A percentile compares a stretch with the other conserved stretches of the same genome.
Conservation (phyloP, 2,329 filamentous ascomycete species). For the Xylariaceae sp. region DNA sequence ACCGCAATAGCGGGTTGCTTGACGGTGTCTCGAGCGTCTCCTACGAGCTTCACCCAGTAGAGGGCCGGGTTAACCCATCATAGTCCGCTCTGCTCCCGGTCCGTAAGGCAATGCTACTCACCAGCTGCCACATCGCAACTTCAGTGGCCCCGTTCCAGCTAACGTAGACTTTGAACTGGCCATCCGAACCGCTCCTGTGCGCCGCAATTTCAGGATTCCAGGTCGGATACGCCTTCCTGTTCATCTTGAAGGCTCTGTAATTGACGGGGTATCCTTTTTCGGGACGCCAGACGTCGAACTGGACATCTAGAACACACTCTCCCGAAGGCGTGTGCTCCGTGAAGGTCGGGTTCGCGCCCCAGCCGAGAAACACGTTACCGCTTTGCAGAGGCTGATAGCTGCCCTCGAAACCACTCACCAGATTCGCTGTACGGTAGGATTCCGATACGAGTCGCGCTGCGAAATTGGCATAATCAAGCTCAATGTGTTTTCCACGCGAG, state of each 20-base stretch:
- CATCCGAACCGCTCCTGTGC: not conserved
- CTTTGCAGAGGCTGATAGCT: conserved; percentile 10
- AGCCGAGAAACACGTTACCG: conserved; percentile 32
- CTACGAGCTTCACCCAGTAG: conserved; percentile 1
- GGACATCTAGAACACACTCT: conserved; percentile 32
- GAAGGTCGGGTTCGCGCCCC: conserved; percentile 35
- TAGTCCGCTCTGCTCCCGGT: not conserved
- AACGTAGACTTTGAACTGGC: conserved; percentile 8
- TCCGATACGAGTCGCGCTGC: conserved; percentile 17
- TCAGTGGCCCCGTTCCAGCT: conserved; percentile 24
- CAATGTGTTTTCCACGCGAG: conserved; percentile 17
- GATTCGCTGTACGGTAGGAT: conserved; percentile 17
- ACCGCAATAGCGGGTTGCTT: not conserved
- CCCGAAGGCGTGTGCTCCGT: conserved; percentile 35
- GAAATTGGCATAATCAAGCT: conserved; percentile 14
- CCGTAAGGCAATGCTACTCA: not conserved
- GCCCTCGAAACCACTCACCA: conserved; percentile 16
- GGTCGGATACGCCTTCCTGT: conserved; percentile 28
- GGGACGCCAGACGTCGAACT: conserved; percentile 32
- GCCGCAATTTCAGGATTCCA: conserved; percentile 20
- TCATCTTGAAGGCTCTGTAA: conserved; percentile 36
- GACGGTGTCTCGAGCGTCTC: not conserved
- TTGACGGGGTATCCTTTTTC: conserved; percentile 21
- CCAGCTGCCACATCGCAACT: conserved; percentile 18
- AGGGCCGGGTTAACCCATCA: not conserved